A percentile compares a stretch with the other conserved stretches of the same genome.
Conservation (phyloP, 371 early-diverging fungal genomes). For the Circinella umbellata region DNA sequence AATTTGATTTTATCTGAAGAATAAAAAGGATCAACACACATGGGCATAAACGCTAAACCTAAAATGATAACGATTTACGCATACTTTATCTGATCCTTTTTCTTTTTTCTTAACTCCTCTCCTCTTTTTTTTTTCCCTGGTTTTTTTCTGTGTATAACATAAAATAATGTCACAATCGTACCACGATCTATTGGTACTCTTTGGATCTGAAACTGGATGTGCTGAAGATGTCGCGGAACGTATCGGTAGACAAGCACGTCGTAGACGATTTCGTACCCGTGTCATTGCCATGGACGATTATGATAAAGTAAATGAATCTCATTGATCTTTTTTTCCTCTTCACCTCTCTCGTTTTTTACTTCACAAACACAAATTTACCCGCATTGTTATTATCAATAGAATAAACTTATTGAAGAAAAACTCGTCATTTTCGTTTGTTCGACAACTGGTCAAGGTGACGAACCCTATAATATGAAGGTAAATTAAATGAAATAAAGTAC, state of each 20-base stretch:
- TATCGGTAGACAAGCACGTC: constrained; percentile 74
- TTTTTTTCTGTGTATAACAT: too few relatives aligned
- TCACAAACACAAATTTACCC: too few relatives aligned
- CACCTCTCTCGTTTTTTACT: too few relatives aligned
- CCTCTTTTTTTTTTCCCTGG: too few relatives aligned
- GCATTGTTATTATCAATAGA: background rate
- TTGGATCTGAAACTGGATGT: constrained; percentile 86
- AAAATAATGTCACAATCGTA: constrained; percentile 9
- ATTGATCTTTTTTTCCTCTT: too few relatives aligned
- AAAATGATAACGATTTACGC: too few relatives aligned
- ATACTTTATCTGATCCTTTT: too few relatives aligned
- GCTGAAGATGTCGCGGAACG: constrained; percentile 84
- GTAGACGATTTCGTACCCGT: constrained; percentile 69
- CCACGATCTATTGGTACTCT: constrained; percentile 69
- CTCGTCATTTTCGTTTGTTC: constrained; percentile 89
- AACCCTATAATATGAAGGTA: constrained; percentile 93
- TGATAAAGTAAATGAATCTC: constrained; percentile 53
- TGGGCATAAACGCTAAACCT: too few relatives aligned
- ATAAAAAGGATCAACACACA: too few relatives aligned
- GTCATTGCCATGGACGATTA: constrained; percentile 83
- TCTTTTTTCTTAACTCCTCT: too few relatives aligned
- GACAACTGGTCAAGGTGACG: constrained; percentile 95
- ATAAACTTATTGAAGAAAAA: constrained; percentile 60
- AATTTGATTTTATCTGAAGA: too few relatives aligned
- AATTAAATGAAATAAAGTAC: background rate